Evolutionary conservation across 2,329 filamentous ascomycete genomes (phyloP).

Genomic region (Xylariaceae sp.): DNA sequence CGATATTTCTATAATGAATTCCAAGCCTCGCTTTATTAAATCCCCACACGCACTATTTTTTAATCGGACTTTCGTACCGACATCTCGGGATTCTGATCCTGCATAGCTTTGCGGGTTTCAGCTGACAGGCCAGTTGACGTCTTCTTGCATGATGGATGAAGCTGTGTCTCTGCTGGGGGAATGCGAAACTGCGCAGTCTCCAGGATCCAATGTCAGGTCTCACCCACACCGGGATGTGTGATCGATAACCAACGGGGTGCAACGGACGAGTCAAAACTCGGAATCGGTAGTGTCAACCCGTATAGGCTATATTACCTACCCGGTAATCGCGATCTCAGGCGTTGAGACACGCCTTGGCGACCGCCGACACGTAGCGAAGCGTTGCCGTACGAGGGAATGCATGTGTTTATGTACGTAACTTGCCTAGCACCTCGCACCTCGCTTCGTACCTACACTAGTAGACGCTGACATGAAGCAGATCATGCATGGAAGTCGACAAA

Average conservation of each 20-base stretch:
- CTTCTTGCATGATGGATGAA: constrained; percentile 17
- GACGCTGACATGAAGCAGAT: not conserved
- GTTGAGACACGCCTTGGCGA: not conserved
- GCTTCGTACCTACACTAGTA: not conserved
- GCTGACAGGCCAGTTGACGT: constrained; percentile 12
- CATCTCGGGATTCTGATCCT: constrained; percentile 10
- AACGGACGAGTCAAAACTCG: not conserved
- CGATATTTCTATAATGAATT: too few relatives aligned
- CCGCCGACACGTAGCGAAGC: not conserved
- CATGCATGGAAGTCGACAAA: not conserved
- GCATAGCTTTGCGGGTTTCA: constrained; percentile 13
- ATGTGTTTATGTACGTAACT: not conserved
- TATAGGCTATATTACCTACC: not conserved
- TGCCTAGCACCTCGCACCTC: too few relatives aligned
- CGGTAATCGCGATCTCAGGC: not conserved
- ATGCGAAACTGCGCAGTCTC: constrained; percentile 7
- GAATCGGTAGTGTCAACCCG: not conserved
- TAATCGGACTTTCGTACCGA: too few relatives aligned
- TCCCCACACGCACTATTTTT: too few relatives aligned
- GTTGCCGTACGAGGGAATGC: not conserved
- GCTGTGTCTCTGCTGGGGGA: constrained; percentile 12
- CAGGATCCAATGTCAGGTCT: not conserved
- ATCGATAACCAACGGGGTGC: not conserved
- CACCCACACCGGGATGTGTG: not conserved
- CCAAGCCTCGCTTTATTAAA: too few relatives aligned